Conservation (phyloP, 83 land plant genomes). For the Picea abies region DNA sequence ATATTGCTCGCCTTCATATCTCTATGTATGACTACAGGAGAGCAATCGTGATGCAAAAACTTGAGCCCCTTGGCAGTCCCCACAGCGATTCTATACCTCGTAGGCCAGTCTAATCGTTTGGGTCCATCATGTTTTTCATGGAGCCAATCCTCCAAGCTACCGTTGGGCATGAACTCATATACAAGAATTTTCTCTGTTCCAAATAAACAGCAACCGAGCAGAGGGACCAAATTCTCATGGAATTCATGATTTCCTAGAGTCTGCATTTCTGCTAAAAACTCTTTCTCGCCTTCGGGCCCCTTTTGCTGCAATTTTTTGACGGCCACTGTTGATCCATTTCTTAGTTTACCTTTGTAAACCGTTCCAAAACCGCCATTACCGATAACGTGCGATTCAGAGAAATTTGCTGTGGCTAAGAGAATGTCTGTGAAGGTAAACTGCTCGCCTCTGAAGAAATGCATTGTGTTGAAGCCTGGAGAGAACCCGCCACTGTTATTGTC, state of each 20-base stretch:
- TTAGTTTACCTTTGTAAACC: conserved; percentile 32
- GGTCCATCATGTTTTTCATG: background rate
- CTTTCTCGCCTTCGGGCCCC: conserved; percentile 21
- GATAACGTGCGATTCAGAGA: conserved; percentile 21
- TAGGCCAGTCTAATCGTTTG: conserved; percentile 27
- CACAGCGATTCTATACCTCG: conserved; percentile 47
- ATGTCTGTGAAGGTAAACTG: conserved; percentile 21
- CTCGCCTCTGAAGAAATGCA: conserved; percentile 15
- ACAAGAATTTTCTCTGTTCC: conserved; percentile 29
- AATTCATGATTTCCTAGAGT: conserved; percentile 14
- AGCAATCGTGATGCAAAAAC: conserved; percentile 64
- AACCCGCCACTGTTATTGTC: background rate
- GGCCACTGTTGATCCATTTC: conserved; percentile 30
- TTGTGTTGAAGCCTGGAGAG: background rate
- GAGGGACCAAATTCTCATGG: conserved; percentile 42
- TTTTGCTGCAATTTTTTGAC: conserved; percentile 25
- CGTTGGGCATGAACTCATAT: conserved; percentile 37
- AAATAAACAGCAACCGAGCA: conserved; percentile 34
- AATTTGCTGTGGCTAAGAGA: conserved; percentile 25
- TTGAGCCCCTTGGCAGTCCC: conserved; percentile 69
- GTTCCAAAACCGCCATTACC: conserved; percentile 39
- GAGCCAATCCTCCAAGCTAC: conserved; percentile 42
- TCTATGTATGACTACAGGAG: conserved; percentile 62
- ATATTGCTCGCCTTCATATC: conserved; percentile 82
- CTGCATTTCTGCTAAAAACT: conserved; percentile 40